Evolutionary conservation across 2,329 filamentous ascomycete species (phyloP).

Genomic region (Chaetomiaceae sp.): DNA sequence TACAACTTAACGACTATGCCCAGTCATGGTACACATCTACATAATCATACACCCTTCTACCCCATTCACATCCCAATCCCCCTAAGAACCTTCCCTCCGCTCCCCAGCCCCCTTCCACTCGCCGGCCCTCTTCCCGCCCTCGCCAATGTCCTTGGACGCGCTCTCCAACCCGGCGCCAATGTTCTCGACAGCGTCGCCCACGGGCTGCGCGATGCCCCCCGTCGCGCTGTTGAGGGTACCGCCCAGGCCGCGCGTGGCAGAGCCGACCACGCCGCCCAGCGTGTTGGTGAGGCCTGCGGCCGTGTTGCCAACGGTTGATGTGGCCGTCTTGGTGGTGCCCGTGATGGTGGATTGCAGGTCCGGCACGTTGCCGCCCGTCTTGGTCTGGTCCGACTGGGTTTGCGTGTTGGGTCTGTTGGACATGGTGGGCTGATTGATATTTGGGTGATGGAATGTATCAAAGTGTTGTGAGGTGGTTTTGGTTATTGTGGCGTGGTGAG

Average conservation of each 20-base stretch:
- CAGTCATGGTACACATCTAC: no score
- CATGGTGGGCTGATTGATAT: no score
- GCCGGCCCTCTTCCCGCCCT: slow-evolving; percentile 54
- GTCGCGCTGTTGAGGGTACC: slow-evolving; percentile 49
- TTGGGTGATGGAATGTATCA: no score
- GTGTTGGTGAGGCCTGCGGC: slow-evolving; percentile 28
- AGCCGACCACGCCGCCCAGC: slow-evolving; percentile 33
- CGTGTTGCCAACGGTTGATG: slow-evolving; percentile 29
- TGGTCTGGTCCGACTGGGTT: slow-evolving; percentile 4
- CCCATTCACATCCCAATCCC: no score
- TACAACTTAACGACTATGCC: no score
- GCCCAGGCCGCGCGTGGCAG: slow-evolving; percentile 50
- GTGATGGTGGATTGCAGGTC: slow-evolving; percentile 17
- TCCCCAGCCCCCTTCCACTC: slow-evolving; percentile 41
- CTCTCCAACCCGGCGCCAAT: slow-evolving; percentile 49
- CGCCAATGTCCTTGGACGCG: slow-evolving; percentile 42
- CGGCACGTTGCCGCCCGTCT: slow-evolving; percentile 10
- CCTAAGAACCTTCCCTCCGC: no score
- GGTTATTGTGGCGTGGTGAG: no score
- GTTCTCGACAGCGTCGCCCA: slow-evolving; percentile 51
- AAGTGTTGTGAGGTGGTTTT: no score
- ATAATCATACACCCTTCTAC: background rate
- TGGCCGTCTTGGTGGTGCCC: slow-evolving; percentile 22
- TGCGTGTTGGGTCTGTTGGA: no score
- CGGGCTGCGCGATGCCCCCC: slow-evolving; percentile 45